phyloP scores from a whole-genome alignment of 768 basidiomycete genomes.

The Pleurotus pulmonarius region DNA sequence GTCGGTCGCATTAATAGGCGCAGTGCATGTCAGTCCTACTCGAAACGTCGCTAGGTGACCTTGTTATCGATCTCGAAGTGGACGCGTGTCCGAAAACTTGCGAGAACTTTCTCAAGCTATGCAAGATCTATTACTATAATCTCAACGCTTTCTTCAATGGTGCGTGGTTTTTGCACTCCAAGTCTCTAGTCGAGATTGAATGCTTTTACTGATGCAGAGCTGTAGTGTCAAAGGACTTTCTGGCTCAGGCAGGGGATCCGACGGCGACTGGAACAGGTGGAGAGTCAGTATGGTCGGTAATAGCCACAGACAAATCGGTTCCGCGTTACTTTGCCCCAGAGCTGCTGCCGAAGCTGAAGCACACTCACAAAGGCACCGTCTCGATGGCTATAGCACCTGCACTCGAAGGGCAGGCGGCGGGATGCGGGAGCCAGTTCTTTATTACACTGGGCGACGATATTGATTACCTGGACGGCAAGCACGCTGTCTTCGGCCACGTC shows the following conservation, averaged over 20 bases:
- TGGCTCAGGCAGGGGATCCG: conserved; percentile 96
- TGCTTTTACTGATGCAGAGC: not conserved
- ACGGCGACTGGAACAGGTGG: conserved; percentile 94
- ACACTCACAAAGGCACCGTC: conserved; percentile 80
- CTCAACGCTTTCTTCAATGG: conserved; percentile 98
- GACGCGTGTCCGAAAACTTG: conserved; percentile 87
- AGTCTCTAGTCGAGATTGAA: not conserved
- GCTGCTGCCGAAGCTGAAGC: conserved; percentile 78
- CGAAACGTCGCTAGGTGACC: conserved; percentile 95
- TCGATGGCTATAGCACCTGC: conserved; percentile 97
- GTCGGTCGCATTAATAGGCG: not conserved
- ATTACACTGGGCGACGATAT: conserved; percentile 87
- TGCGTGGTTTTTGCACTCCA: conserved; percentile 30
- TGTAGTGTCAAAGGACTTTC: conserved; percentile 92
- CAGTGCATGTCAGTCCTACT: conserved; percentile 85
- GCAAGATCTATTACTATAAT: conserved; percentile 97
- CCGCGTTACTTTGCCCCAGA: conserved; percentile 90
- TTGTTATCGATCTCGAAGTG: conserved; percentile 94
- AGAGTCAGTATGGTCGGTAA: conserved; percentile 80
- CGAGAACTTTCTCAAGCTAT: conserved; percentile 96
- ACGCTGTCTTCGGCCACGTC: conserved; percentile 93
- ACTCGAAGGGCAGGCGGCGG: conserved; percentile 59
- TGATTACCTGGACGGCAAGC: conserved; percentile 91
- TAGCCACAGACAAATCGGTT: conserved; percentile 34
- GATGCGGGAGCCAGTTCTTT: conserved; percentile 96